These are phyloP conservation scores for Scutellaria barbata DNA, from an alignment of 257 asterid species.

Conservation along the genomic window DNA sequence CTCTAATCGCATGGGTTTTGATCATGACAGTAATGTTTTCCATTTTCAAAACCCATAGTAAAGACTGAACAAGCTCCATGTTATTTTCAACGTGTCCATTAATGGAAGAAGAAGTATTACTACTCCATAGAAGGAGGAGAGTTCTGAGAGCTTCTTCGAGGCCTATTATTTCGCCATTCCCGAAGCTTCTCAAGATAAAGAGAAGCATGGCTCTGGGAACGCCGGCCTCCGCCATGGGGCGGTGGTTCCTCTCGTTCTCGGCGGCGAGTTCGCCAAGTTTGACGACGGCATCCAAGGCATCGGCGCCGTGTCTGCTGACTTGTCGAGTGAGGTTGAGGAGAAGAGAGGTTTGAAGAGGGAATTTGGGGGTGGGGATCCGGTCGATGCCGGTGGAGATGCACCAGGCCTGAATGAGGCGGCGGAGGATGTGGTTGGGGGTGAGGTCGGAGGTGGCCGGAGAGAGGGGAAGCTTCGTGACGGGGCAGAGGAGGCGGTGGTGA, in stretches of 20 bases:
- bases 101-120: background rate
- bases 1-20: slow-evolving; percentile 45
- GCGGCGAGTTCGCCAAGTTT: slow-evolving; percentile 50
- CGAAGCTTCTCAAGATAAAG: slow-evolving; percentile 42
- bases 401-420: slow-evolving; percentile 81
- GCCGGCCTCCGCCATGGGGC: slow-evolving; percentile 65
- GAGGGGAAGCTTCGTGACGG: slow-evolving; percentile 71
- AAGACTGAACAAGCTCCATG: slow-evolving; percentile 47
- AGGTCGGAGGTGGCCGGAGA: slow-evolving; percentile 54
- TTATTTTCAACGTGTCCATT: slow-evolving; percentile 42
- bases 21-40: slow-evolving; percentile 5
- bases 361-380: slow-evolving; percentile 77
- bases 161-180: slow-evolving; percentile 41
- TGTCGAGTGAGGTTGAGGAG: slow-evolving; percentile 57
- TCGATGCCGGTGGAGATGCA: slow-evolving; percentile 69
- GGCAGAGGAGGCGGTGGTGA: slow-evolving; percentile 49
- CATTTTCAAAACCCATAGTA: slow-evolving; percentile 49
- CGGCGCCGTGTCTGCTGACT: slow-evolving; percentile 6
- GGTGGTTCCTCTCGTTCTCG: slow-evolving; percentile 56
- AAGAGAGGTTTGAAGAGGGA: slow-evolving; percentile 47
- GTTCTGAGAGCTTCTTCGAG: slow-evolving; percentile 55
- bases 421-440: slow-evolving; percentile 88
- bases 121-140: slow-evolving; percentile 58
- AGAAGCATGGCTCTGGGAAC: slow-evolving; percentile 49
- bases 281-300: slow-evolving; percentile 37